Conservation (phyloP, 306 rosid species). For the Cercis canadensis region DNA sequence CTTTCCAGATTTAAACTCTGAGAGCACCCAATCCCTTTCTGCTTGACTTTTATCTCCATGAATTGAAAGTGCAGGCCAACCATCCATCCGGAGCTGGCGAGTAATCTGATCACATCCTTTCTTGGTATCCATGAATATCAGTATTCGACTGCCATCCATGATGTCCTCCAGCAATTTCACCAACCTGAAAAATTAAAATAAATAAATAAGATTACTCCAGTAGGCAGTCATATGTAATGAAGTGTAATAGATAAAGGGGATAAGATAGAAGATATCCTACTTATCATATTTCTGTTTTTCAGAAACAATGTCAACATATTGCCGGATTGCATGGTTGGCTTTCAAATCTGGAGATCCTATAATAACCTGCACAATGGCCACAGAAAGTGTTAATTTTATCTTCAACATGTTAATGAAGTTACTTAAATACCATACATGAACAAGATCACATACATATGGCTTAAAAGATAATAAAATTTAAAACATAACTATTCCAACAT, state of each 20-base stretch:
- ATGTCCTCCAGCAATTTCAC: conserved; percentile 95
- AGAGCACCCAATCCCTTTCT: conserved; percentile 99
- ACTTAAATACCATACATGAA: conserved; percentile 3
- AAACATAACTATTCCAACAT: conserved; percentile 27
- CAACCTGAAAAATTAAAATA: conserved; percentile 59
- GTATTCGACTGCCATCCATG: conserved; percentile 98
- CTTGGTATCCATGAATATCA: conserved; percentile 96
- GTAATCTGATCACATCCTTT: conserved; percentile 98
- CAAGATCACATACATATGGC: conserved; percentile 3
- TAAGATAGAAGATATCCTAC: conserved; percentile 53
- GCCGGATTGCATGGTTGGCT: conserved; percentile 93
- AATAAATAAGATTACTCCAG: conserved; percentile 33
- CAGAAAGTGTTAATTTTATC: conserved; percentile 22
- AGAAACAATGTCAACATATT: conserved; percentile 87
- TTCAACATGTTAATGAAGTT: conserved; percentile 7
- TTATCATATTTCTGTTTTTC: conserved; percentile 96
- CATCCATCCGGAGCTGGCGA: conserved; percentile 97
- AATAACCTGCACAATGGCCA: conserved; percentile 66
- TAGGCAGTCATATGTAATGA: conserved; percentile 26
- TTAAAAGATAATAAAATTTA: background rate
- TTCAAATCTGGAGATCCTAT: conserved; percentile 90
- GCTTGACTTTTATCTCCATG: conserved; percentile 99
- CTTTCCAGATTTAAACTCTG: conserved; percentile 95
- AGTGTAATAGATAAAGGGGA: conserved; percentile 21
- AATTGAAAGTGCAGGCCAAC: conserved; percentile 99